Evolutionary conservation across 768 basidiomycete species (phyloP).

Genomic region (Ephemerocybe angulata): DNA sequence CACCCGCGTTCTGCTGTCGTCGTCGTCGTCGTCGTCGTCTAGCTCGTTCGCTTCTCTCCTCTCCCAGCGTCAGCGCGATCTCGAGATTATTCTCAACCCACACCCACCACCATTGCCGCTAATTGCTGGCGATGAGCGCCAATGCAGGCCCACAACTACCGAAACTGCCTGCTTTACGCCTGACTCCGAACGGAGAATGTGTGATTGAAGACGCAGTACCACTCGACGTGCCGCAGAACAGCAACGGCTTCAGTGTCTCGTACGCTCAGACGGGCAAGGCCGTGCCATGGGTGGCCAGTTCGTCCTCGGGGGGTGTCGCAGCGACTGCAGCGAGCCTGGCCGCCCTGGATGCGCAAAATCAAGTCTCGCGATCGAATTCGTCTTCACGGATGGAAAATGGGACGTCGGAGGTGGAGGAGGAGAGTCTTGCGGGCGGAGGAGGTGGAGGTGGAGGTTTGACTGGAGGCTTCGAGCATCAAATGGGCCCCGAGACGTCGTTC

Average conservation of each 20-base stretch:
- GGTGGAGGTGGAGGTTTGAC: not conserved
- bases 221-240: constrained; percentile 38
- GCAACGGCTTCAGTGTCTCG: constrained; percentile 59
- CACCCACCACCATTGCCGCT: not conserved
- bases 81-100: constrained; percentile 6
- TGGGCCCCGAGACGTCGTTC: not conserved
- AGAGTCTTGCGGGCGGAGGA: not conserved
- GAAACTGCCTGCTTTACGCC: constrained; percentile 48
- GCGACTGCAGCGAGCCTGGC: not conserved
- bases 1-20: not conserved
- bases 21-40: not conserved
- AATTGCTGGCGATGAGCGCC: not conserved
- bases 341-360: not conserved
- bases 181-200: constrained; percentile 43
- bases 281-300: not conserved
- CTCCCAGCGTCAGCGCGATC: constrained; percentile 1
- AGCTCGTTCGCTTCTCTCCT: not conserved
- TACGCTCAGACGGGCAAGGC: constrained; percentile 42
- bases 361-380: no score
- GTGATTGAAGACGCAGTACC: constrained; percentile 40
- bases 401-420: constrained; percentile 3
- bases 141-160: constrained; percentile 14
- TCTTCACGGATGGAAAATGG: constrained; percentile 8
- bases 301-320: not conserved
- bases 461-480: not conserved